phyloP scores from a whole-genome alignment of 805 yeast species.

The Wickerhamiella australiensis region DNA sequence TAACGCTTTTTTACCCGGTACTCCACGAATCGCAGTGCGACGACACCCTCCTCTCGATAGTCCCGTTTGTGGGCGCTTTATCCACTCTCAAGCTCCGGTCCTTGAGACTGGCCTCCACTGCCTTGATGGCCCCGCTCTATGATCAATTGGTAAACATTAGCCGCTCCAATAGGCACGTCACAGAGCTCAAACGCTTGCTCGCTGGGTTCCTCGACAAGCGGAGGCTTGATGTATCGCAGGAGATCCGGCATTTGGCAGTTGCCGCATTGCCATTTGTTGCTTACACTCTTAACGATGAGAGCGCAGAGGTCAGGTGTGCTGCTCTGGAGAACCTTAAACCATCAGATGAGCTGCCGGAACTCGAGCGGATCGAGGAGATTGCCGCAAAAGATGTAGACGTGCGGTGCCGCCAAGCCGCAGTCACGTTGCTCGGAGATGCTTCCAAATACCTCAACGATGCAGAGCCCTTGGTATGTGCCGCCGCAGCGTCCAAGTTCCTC shows the following conservation, averaged over 20 bases:
- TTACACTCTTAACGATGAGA: background rate
- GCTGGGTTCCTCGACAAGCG: background rate
- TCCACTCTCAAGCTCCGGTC: constrained; percentile 15
- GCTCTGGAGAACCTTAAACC: background rate
- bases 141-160: background rate
- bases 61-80: constrained; percentile 11
- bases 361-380: constrained; percentile 1
- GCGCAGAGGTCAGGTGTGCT: background rate
- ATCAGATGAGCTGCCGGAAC: background rate
- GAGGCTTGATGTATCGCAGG: constrained; percentile 1
- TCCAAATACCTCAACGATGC: background rate
- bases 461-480: constrained; percentile 1
- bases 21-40: constrained; percentile 12
- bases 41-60: constrained; percentile 5
- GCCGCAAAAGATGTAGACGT: constrained; percentile 5
- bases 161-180: background rate
- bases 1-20: constrained; percentile 2
- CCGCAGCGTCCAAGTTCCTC: constrained; percentile 1
- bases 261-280: background rate
- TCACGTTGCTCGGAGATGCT: background rate
- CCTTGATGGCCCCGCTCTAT: background rate
- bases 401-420: constrained; percentile 6
- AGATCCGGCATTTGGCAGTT: constrained; percentile 4
- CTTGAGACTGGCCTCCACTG: constrained; percentile 16
- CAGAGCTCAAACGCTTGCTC: background rate